Conservation (phyloP, 2,329 filamentous ascomycete species). For the Dissoconium aciculare region DNA sequence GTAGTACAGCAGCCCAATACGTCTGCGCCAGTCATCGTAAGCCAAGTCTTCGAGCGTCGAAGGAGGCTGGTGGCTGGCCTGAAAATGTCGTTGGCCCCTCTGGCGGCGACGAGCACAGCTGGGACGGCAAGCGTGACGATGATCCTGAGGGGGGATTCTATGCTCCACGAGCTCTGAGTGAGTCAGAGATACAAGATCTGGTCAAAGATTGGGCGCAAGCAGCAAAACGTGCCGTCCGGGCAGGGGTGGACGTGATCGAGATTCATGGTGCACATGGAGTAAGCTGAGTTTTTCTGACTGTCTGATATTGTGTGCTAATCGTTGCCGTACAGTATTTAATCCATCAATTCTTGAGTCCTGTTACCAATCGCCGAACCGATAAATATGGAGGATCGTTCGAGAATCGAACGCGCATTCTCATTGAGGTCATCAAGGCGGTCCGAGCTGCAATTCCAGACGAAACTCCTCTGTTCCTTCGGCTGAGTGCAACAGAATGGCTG, state of each 20-base stretch:
- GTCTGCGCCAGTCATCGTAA: conserved; percentile 26
- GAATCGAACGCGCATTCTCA: conserved; percentile 51
- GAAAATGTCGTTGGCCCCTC: conserved; percentile 42
- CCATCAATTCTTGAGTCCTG: conserved; percentile 52
- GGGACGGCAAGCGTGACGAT: conserved; percentile 22
- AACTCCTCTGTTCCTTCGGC: conserved; percentile 58
- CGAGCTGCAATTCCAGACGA: conserved; percentile 45
- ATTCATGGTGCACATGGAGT: conserved; percentile 62
- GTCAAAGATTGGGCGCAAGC: conserved; percentile 50
- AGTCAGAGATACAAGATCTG: conserved; percentile 49
- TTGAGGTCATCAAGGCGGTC: conserved; percentile 43
- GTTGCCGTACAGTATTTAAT: conserved; percentile 54
- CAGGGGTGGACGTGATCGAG: conserved; percentile 65
- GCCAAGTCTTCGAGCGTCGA: conserved; percentile 38
- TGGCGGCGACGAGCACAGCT: conserved; percentile 27
- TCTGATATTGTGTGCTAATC: no score
- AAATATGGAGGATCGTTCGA: conserved; percentile 53
- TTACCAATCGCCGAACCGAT: conserved; percentile 52
- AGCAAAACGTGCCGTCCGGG: conserved; percentile 37
- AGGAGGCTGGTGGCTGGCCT: conserved; percentile 37
- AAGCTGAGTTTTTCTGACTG: background rate
- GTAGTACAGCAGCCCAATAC: conserved; percentile 46
- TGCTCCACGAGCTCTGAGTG: conserved; percentile 38
- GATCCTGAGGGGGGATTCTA: conserved; percentile 23
- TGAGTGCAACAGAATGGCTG: conserved; percentile 62